Conservation (phyloP, 805 yeast genomes). For the Kuraishia molischiana region DNA sequence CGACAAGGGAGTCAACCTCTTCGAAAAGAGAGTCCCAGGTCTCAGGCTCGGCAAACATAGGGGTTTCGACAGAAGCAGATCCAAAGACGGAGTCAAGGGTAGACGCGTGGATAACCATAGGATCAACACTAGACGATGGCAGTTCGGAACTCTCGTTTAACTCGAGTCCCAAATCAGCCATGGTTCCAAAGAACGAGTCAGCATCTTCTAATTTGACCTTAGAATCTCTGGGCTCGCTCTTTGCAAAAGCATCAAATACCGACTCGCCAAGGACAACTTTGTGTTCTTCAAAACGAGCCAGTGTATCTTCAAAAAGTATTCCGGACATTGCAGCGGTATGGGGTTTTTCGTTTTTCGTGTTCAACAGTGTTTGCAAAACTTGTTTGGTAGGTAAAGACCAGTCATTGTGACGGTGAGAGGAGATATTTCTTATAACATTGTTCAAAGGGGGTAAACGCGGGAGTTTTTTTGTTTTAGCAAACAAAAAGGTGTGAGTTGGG, state of each 20-base stretch:
- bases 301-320: background rate
- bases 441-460: background rate
- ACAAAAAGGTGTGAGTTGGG: background rate
- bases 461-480: conserved; percentile 1
- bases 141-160: background rate
- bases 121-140: conserved; percentile 25
- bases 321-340: conserved; percentile 5
- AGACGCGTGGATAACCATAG: conserved; percentile 42
- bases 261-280: conserved; percentile 23
- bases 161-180: conserved; percentile 1
- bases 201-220: conserved; percentile 1
- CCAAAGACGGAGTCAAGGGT: conserved; percentile 36
- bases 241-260: conserved; percentile 16
- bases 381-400: conserved; percentile 1
- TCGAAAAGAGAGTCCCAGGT: no score
- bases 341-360: no score
- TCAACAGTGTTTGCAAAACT: no score
- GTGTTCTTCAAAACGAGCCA: conserved; percentile 1
- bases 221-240: conserved; percentile 3
- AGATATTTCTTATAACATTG: conserved; percentile 2
- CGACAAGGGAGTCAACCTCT: no score
- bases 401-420: conserved; percentile 3
- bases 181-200: conserved; percentile 3
- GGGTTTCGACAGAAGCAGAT: background rate
- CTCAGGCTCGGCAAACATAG: background rate